Base-by-base conservation (phyloP, 2,329 filamentous ascomycete species). In the Exophiala spinifera region DNA sequence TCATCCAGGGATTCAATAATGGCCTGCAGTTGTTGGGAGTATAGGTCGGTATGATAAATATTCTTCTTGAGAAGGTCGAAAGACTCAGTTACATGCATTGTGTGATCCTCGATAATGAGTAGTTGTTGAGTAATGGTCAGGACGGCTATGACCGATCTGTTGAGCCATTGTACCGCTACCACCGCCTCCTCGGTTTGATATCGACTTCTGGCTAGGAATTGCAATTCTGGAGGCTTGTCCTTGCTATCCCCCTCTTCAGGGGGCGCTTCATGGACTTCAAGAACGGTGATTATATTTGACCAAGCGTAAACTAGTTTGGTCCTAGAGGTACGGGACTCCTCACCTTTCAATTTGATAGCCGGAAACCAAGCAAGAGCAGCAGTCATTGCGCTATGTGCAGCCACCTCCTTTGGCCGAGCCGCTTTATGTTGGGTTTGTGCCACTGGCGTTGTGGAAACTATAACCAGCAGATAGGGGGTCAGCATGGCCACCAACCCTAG, bases 361-460 rank as follows among this genome's bases (percentile, higher is more conserved):
- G 94, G 94, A 67, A 99, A 99, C 94, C 94, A 99, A 31, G 94
- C 91, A 46, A 99, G 73, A 64, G 92, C 96, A 2, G 92, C 95
- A 46, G 89, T 96, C 80, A 99, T 85, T 15, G 92, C 86, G 66
- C 91, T 89, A 68, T 99, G 92, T 1, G 89, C 88, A 23, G 85
- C 85, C 8, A 97, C 84, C 61, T 97, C 92, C 67, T 95, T 97
- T 3, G 94, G 92, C 21, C 94, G 81, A 1, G 90, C 84, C 17
- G 90, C 86, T 72, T 99, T 99, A 71, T 96, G 89, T 67, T 99
- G 94, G 1, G 94, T 99, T 69, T 96, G 91, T 3, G 95, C 94
- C 33, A 97, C 81, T 0, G 94, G 94, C 0, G 92, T 99, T 0
- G 94, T 99, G 0, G 95, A 99, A 11, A 99, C 94, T 64, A 99